Percentiles rank a stretch among this genome's conserved stretches.
Evolutionary conservation across 805 yeast genomes (phyloP).

Genomic region (Candida endomychidarum): DNA sequence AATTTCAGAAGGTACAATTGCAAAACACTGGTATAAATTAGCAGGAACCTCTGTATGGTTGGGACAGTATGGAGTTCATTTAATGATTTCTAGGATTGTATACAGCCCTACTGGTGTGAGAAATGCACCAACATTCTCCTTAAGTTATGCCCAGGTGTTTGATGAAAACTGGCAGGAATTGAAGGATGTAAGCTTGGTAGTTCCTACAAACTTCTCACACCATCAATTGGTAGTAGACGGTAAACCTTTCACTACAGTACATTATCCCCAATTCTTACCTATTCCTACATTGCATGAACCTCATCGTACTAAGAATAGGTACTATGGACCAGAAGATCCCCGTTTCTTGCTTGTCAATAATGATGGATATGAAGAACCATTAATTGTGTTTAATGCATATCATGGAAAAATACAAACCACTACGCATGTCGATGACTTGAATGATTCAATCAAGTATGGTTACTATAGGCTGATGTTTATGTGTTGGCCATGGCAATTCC

Average conservation of each 20-base stretch:
- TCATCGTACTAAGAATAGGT: conserved; percentile 16
- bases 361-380: conserved; percentile 44
- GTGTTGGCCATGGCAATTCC: conserved; percentile 33
- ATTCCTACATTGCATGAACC: conserved; percentile 30
- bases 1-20: conserved; percentile 18
- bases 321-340: conserved; percentile 53
- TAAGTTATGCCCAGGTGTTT: conserved; percentile 45
- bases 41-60: conserved; percentile 56
- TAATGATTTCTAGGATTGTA: conserved; percentile 44
- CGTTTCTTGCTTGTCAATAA: conserved; percentile 37
- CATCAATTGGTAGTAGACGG: conserved; percentile 13
- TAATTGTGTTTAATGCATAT: conserved; percentile 41
- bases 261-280: conserved; percentile 28
- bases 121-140: conserved; percentile 38
- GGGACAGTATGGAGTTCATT: conserved; percentile 48
- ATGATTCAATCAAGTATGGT: background rate
- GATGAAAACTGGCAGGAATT: conserved; percentile 49
- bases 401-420: conserved; percentile 18
- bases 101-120: conserved; percentile 31
- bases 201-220: conserved; percentile 19
- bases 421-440: background rate
- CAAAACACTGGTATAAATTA: conserved; percentile 43
- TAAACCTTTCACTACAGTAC: conserved; percentile 10
- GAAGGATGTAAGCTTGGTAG: conserved; percentile 20
- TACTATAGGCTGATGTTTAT: conserved; percentile 31